A percentile compares a stretch with the other conserved stretches of the same genome.
Evolutionary conservation across 805 yeast species (phyloP).

Genomic region (Hanseniaspora guilliermondii): DNA sequence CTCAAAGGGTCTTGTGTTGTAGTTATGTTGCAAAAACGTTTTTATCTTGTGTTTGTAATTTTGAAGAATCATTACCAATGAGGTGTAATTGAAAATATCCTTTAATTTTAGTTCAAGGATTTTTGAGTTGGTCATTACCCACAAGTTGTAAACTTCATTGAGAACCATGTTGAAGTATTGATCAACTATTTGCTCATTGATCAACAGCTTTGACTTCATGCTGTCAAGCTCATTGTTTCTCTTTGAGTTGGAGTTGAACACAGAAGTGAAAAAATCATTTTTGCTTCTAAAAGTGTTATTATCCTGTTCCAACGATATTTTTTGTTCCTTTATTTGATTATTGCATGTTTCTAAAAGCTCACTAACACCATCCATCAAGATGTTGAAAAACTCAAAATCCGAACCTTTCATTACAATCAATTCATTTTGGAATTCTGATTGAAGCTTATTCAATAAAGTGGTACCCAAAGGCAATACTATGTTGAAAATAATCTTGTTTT

Average conservation of each 20-base stretch:
- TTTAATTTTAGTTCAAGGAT: constrained; percentile 25
- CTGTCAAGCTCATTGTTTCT: background rate
- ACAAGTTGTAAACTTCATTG: constrained; percentile 43
- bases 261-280: constrained; percentile 8
- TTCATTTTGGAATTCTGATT: constrained; percentile 17
- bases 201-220: constrained; percentile 27
- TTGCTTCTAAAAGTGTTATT: background rate
- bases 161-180: constrained; percentile 52
- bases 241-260: background rate
- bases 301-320: background rate
- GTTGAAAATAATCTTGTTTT: constrained; percentile 38
- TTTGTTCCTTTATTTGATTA: constrained; percentile 16
- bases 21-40: constrained; percentile 49
- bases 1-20: constrained; percentile 19
- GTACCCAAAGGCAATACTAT: constrained; percentile 44
- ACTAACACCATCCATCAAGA: constrained; percentile 48
- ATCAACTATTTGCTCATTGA: constrained; percentile 44
- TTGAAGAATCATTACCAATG: constrained; percentile 26
- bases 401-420: constrained; percentile 27
- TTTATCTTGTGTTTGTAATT: constrained; percentile 60
- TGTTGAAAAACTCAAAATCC: constrained; percentile 34
- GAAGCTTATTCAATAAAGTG: constrained; percentile 28
- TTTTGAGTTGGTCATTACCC: constrained; percentile 38
- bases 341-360: constrained; percentile 36
- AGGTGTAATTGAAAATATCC: constrained; percentile 29